Base-by-base conservation (phyloP, 2,329 filamentous ascomycete genomes). In the Coniosporium tulheliwenetii region DNA sequence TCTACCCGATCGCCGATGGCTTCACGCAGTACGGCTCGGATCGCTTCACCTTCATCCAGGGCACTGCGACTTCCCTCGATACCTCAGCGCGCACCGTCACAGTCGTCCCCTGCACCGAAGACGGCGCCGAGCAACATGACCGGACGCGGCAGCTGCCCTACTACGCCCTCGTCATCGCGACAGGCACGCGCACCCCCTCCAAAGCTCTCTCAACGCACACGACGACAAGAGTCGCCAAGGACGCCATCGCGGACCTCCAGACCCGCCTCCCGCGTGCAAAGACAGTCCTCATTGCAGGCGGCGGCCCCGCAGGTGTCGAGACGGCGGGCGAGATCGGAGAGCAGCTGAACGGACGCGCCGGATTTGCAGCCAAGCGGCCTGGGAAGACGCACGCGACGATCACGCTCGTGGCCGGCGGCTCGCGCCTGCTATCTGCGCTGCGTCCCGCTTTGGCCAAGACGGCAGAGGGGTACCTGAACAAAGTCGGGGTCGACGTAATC, bases 151-250 rank as follows among this genome's bases (percentile, higher is more conserved):
- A 26, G 19, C 19, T 26, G 19, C 4, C 19, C 19, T 77, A 70
- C 51, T 65, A 74, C 47, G 66, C 69, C n/a, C 59, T 77, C 2
- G 58, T 77, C 38, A 66, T 76, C 43, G 70, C 71, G 8, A 73
- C 71, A 1, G 73, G 73, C 7, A 66, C 66, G 33, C 62, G 51
- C 10, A 69, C 71, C 1, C 53, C 60, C 8, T 58, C 64, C 19
- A 58, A 64, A 0, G 54, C 63, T 3, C 58, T 69, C 39, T 68
- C 67, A 16, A 52, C 62, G 10, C 61, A 65, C 35, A 61, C 57
- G 30, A 43, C 45, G 38, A 46, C 47, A 8, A 46, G 49, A 36
- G 45, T 44, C 2, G 51, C 50, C 1, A 37, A 54, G 10, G 45
- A 50, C 9, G 51, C 61, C 19, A 48, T 56, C 38, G 52, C 47